Evolutionary conservation across 139 green algal species (phyloP), one percentile per base, ranked within the genome.

Genomic region (Pseudopediastrum boryanum): DNA sequence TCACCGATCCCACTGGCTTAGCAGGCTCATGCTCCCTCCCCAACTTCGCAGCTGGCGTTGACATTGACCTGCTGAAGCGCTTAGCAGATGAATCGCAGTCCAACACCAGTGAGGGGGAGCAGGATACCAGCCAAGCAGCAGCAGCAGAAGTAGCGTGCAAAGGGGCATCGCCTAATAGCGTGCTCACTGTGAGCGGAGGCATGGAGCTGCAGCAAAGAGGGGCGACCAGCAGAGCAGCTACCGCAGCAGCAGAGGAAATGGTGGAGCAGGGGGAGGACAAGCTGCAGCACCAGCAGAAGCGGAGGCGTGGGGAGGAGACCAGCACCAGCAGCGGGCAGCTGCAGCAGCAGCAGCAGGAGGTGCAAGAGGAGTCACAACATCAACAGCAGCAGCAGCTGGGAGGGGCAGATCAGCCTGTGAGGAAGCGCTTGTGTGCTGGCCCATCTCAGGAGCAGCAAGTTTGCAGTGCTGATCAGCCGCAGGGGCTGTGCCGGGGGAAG

Each of bases 171-270:
- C 71, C 36, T 58, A 35, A 44, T 42, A 4, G 73, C 67, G 27
- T 44, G 44, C 0, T 75, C 38, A 12, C 70, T 59, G 27, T 70
- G 62, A 44, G 78, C 42, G 25, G 38, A 41, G 66, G 74, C 21
- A 23, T 81, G 62, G 74, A 81, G 38, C 74, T 81, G 7, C 16
- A 71, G 33, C 62, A 74, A n/a, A 64, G 46, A 2, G 74, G 21
- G 10, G 46, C 33, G 27, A 12, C 36, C 3, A 70, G 61, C 42
- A 79, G 54, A 50, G 25, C 16, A 33, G 74, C 69, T 58, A 59
- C 68, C 58, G 52, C 69, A 66, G 31, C 43, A 42, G 25, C 38
- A 56, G 6, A 44, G 6, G 25, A 19, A 3, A n/a, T 56, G 27
- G 56, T 80, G 48, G 68, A 71, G 19, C 41, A 71, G 43, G 64